Evolutionary conservation across 2,329 filamentous ascomycete species (phyloP), one percentile per base, ranked within the genome.

Genomic region (Aspergillus versicolor): DNA sequence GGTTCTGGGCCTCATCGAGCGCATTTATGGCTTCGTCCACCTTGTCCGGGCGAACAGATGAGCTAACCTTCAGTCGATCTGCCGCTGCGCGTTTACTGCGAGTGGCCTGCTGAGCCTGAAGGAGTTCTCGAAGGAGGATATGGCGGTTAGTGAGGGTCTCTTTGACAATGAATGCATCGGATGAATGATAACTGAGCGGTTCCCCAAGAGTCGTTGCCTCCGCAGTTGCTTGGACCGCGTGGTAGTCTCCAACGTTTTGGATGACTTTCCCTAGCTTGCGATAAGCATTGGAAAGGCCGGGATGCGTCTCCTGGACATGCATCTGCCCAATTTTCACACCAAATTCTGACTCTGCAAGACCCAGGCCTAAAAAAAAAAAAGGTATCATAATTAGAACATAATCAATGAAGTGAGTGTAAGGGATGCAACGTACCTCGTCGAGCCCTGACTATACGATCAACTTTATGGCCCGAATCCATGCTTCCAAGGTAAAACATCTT

Each of bases 81-180:
- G 92, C 92, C 1, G 92, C 91, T 61, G 88, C 86, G 40, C 94
- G 84, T 73, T 92, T 94, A 74, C 86, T 90, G 61, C 90, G 87
- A 1, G 92, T 92, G 21, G 81, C 82, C 71, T 96, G 90, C 72
- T 97, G 92, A 1, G 94, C 92, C 75, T 97, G 91, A 24, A 96
- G 78, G 58, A 97, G 87, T 70, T 99, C 94, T 58, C 94, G 91
- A 43, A 96, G 88, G 19, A 99, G 84, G 61, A 99, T 96, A 76
- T 99, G 94, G 12, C 94, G 90, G 77, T 99, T 99, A 4, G 94
- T 99, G 61, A 99, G 83, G 11, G 92, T 96, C 73, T 99, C 94
- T 75, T 99, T 99, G 64, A 97, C 94, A 66, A 97, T 96, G 71
- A 97, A 96, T 44, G 94, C 91, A 74, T 99, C 94, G 56, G 91